phyloP scores from a whole-genome alignment of 306 rosid genomes.

The Purshia tridentata region DNA sequence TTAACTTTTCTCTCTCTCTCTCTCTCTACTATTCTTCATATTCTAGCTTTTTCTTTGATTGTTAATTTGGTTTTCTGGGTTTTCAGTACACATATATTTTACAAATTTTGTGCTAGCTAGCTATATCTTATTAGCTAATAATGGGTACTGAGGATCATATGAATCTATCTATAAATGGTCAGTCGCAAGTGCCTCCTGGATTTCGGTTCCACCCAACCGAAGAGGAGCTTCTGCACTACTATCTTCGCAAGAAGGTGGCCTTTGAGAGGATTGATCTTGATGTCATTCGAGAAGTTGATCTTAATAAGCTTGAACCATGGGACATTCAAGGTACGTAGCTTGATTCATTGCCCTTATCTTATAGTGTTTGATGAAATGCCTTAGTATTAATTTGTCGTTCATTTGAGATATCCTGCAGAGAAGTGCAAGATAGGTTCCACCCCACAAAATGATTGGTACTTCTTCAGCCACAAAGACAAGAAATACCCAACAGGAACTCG shows the following conservation, averaged over 20 bases:
- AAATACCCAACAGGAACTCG: constrained; percentile 64
- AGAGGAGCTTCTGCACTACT: constrained; percentile 65
- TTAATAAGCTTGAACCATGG: constrained; percentile 68
- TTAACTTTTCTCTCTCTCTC: neutral
- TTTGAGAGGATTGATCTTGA: constrained; percentile 59
- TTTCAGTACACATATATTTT: neutral
- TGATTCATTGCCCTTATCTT: no score
- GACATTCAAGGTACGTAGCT: constrained; percentile 55
- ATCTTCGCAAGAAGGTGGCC: constrained; percentile 52
- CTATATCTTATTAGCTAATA: neutral
- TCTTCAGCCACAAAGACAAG: constrained; percentile 62
- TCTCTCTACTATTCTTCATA: constrained; percentile 1
- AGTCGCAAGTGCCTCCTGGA: constrained; percentile 58
- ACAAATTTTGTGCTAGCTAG: neutral
- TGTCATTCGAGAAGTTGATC: constrained; percentile 61
- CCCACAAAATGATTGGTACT: constrained; percentile 65
- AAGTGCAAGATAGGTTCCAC: constrained; percentile 62
- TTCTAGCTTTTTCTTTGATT: no score
- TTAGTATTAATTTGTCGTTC: neutral
- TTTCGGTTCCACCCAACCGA: constrained; percentile 61
- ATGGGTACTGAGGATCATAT: constrained; percentile 31
- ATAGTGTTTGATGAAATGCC: no score
- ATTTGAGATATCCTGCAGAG: constrained; percentile 24
- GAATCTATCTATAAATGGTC: constrained; percentile 55
- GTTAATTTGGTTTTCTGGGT: neutral